Conservation (phyloP, 345 rosid genomes). For the Excoecaria cochinchinensis region DNA sequence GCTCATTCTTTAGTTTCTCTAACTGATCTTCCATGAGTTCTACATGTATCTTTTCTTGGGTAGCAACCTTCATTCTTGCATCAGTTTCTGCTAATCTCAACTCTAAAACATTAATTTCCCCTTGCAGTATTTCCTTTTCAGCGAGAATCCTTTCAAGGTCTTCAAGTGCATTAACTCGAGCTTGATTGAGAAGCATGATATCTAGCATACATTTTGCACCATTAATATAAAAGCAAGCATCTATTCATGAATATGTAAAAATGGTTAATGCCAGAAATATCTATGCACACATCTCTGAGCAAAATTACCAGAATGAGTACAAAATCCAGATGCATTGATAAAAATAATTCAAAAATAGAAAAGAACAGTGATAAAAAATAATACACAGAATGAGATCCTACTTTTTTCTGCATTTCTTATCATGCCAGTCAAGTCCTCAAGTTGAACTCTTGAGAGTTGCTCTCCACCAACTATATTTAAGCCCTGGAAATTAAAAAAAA, state of each 20-base stretch:
- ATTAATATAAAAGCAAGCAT: conserved; percentile 4
- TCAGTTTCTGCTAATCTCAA: conserved; percentile 82
- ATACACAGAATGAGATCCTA: conserved; percentile 29
- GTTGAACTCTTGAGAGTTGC: conserved; percentile 48
- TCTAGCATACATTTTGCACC: conserved; percentile 42
- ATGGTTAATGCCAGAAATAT: background rate
- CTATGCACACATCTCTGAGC: background rate
- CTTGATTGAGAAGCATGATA: conserved; percentile 79
- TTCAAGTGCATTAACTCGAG: conserved; percentile 69
- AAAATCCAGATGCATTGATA: background rate
- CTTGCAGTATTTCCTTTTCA: conserved; percentile 76
- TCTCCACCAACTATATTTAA: conserved; percentile 44
- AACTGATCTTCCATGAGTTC: conserved; percentile 72
- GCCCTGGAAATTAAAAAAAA: conserved; percentile 39
- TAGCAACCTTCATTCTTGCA: conserved; percentile 72
- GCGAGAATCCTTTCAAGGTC: conserved; percentile 60
- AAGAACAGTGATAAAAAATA: background rate
- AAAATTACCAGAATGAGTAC: conserved; percentile 2
- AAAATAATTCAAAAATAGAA: conserved; percentile 12
- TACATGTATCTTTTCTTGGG: conserved; percentile 69
- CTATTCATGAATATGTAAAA: background rate
- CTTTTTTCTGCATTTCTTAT: conserved; percentile 87
- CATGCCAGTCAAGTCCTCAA: conserved; percentile 66
- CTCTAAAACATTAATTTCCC: conserved; percentile 66
- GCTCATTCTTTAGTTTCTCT: conserved; percentile 58